Base-by-base conservation (phyloP, 2,329 filamentous ascomycete genomes). In the Alternaria novae-zelandiae region DNA sequence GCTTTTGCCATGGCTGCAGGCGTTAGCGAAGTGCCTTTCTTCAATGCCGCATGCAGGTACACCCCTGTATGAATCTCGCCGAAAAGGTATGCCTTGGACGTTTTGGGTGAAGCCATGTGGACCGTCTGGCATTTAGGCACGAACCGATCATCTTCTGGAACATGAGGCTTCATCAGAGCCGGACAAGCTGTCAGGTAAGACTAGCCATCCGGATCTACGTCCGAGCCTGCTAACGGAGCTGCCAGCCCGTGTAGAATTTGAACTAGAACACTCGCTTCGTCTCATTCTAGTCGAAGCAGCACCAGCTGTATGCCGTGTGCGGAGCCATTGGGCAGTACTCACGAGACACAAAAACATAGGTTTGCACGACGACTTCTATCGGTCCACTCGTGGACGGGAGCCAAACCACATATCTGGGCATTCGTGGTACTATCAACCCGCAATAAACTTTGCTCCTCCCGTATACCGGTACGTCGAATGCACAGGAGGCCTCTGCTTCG, bases 201-300 rank as follows among this genome's bases (percentile, higher is more conserved):
- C 70, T 70, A 66, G 56, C 54, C 68, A 55, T 61, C 68, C 70
- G 75, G 75, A 78, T 76, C 70, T 71, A 62, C 69, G 70, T 71
- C 73, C 74, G 74, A 74, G 49, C 54, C 55, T 54, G 43, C 64
- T 63, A 70, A 68, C 67, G 66, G 69, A 68, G 59, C 60, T 62
- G 63, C 67, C 56, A 59, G 61, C 67, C 66, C 68, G 61, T 59
- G 64, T 67, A 44, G 50, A 63, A 65, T 66, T 64, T 56, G 59
- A 67, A 53, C 60, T 67, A 59, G 61, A 65, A 57, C 63, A 54
- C 62, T 68, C 67, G 68, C 59, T 66, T 69, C 70, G 66, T 61
- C 59, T 64, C 57, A 53, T 69, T 59, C 55, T 53, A 54, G 43
- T 61, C 51, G 51, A 60, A 57, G 51, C 49, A 54, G 49, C 51